Base-by-base conservation (phyloP, 139 green algal genomes). In the Tetradesmus lagerheimii region DNA sequence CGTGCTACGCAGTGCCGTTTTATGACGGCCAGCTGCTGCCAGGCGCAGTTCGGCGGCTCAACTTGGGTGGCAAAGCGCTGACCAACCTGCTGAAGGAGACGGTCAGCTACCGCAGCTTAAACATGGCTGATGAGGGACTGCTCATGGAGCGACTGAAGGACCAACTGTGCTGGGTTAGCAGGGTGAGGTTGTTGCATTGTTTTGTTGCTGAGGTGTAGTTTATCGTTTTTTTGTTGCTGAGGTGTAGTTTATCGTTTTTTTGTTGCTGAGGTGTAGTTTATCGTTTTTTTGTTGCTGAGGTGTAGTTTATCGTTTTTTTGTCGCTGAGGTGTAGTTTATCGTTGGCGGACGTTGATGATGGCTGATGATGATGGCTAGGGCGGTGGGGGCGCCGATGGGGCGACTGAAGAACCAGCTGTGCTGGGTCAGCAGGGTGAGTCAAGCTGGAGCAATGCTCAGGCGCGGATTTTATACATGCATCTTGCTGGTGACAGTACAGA, bases 81-180 rank as follows among this genome's bases (percentile, higher is more conserved):
- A 99, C 98, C 29, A 99, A 99, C 92, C 97, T 97, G 87, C 92
- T 99, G 50, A 99, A 99, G 89, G 98, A 99, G 93, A 82, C 98
- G 15, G 96, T 99, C 25, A 98, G 94, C 15, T 99, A 97, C 94
- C 94, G 94, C 81, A 94, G 91, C 38, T 93, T 99, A 25, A 99
- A 99, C 92, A 97, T 99, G 94, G 98, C 98, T 95, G 98, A 99
- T 31, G 98, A 99, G 89, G 93, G 94, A 0, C 97, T 96, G 89
- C 90, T 99, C 31, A 94, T 99, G 57, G 98, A 99, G 88, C 83
- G 94, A 57, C 96, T 99, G 78, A 99, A 99, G 91, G 95, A 99
- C 41, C 84, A 94, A 39, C 84, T 97, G 37, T 99, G 96, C 92
- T 99, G 99, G 85, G 95, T 98, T 20, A 96, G 94, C 64, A 74